These are phyloP conservation scores for Ophiostoma montium DNA, from an alignment of 2,329 filamentous ascomycete genomes.

Conservation along the genomic window DNA sequence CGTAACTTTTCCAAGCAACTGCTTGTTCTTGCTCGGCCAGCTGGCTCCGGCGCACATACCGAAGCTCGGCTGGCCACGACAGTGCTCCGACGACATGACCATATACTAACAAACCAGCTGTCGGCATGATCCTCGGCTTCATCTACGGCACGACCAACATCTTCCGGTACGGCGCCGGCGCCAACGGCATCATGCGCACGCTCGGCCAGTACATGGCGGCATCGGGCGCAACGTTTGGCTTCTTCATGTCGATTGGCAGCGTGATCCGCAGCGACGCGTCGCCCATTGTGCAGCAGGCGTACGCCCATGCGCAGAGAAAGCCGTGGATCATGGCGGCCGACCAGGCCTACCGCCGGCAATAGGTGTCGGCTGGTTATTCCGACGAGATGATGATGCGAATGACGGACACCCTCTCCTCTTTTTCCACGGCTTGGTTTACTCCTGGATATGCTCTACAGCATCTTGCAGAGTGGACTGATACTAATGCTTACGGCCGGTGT, in stretches of 20 bases:
- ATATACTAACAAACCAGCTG: slow-evolving; percentile 44
- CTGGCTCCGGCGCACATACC: too few species aligned
- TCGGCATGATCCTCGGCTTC: slow-evolving; percentile 93
- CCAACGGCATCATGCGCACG: slow-evolving; percentile 86
- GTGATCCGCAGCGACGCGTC: slow-evolving; percentile 80
- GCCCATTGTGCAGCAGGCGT: slow-evolving; percentile 59
- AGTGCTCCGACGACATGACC: too few species aligned
- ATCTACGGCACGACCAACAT: slow-evolving; percentile 93
- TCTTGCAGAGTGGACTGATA: too few species aligned
- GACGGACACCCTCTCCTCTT: too few species aligned
- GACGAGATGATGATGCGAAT: too few species aligned
- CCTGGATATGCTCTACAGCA: too few species aligned
- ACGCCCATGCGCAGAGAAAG: slow-evolving; percentile 56
- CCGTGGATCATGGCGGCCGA: slow-evolving; percentile 50
- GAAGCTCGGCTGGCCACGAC: too few species aligned
- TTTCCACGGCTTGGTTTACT: too few species aligned
- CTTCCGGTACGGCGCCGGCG: slow-evolving; percentile 83
- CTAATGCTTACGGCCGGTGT: too few species aligned
- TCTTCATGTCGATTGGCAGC: slow-evolving; percentile 98
- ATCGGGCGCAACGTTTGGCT: slow-evolving; percentile 90
- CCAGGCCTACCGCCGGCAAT: slow-evolving; percentile 23
- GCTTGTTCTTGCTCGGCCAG: too few species aligned
- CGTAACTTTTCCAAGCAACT: slow-evolving; percentile 23
- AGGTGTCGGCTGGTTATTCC: not conserved
- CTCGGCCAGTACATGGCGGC: slow-evolving; percentile 94